These are phyloP conservation scores for Coprinopsis strossmayeri DNA, from an alignment of 768 basidiomycete genomes.

Conservation along the genomic window DNA sequence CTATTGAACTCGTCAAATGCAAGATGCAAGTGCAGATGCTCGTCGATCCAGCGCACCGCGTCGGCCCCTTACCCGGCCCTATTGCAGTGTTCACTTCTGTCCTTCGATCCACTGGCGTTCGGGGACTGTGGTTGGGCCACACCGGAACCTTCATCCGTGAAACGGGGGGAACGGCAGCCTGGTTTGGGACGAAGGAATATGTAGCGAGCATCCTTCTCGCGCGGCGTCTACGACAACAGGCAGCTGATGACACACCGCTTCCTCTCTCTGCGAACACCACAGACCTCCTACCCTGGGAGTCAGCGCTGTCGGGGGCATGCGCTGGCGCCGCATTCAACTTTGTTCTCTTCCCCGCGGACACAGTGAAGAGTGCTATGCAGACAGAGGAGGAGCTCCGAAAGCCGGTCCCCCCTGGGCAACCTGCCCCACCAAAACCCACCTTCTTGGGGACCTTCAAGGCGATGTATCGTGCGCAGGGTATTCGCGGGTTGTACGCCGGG, in stretches of 20 bases:
- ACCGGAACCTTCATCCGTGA: conserved; percentile 91
- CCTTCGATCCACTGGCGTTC: conserved; percentile 60
- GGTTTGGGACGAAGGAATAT: conserved; percentile 88
- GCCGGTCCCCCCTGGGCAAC: conserved; percentile 29
- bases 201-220: conserved; percentile 55
- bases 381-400: conserved; percentile 75
- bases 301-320: conserved; percentile 70
- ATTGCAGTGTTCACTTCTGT: conserved; percentile 58
- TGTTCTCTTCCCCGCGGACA: conserved; percentile 85
- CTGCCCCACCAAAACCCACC: conserved; percentile 21
- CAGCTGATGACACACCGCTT: not conserved
- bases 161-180: conserved; percentile 83
- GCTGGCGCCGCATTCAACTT: conserved; percentile 79
- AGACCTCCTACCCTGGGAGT: conserved; percentile 70
- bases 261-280: conserved; percentile 7
- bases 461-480: conserved; percentile 70
- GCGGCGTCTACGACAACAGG: conserved; percentile 30
- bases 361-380: conserved; percentile 86
- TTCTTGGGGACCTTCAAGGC: conserved; percentile 55
- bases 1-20: conserved; percentile 32
- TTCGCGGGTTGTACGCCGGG: conserved; percentile 86
- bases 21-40: conserved; percentile 27
- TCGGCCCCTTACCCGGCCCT: conserved; percentile 58
- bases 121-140: conserved; percentile 95
- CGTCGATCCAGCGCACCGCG: conserved; percentile 10